Evolutionary conservation across 495 filamentous ascomycete genomes (phyloP).

Genomic region (Filosporella fistucella): DNA sequence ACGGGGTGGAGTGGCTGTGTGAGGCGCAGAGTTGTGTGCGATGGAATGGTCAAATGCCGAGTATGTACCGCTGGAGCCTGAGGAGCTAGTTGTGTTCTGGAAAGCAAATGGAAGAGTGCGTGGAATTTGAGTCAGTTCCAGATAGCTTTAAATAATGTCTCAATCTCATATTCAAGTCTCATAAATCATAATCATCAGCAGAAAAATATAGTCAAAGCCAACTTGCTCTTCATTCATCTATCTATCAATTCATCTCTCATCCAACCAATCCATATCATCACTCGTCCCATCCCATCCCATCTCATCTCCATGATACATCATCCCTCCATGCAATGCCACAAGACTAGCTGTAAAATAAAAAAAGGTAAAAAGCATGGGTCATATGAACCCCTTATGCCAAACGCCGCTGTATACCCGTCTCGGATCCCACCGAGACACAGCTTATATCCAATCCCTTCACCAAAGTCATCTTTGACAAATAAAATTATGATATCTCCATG

Average conservation of each 20-base stretch:
- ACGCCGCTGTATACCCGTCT: slow-evolving; percentile 12
- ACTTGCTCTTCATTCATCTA: slow-evolving; percentile 7
- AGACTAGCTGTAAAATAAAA: too few species aligned
- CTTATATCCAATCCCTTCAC: neutral
- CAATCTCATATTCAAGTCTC: too few species aligned
- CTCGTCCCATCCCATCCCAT: neutral
- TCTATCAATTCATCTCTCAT: slow-evolving; percentile 2
- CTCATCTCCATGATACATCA: neutral
- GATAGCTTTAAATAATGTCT: too few species aligned
- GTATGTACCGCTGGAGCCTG: too few species aligned
- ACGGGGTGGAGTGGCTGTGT: too few species aligned
- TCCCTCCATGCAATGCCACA: neutral
- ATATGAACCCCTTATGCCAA: slow-evolving; percentile 6
- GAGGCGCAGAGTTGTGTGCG: too few species aligned
- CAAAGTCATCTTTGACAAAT: slow-evolving; percentile 7
- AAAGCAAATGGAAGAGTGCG: too few species aligned
- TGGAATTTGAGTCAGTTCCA: too few species aligned
- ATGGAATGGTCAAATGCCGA: too few species aligned
- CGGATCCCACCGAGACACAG: slow-evolving; percentile 10
- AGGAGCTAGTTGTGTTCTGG: too few species aligned
- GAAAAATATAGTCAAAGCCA: slow-evolving; percentile 8
- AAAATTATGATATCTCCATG: slow-evolving; percentile 11
- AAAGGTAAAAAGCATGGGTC: slow-evolving; percentile 1
- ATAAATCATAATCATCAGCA: too few species aligned
- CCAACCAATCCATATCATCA: neutral